These are phyloP conservation scores for Leucocoprinus leucothites DNA, from an alignment of 768 basidiomycete species.

Conservation along the genomic window DNA sequence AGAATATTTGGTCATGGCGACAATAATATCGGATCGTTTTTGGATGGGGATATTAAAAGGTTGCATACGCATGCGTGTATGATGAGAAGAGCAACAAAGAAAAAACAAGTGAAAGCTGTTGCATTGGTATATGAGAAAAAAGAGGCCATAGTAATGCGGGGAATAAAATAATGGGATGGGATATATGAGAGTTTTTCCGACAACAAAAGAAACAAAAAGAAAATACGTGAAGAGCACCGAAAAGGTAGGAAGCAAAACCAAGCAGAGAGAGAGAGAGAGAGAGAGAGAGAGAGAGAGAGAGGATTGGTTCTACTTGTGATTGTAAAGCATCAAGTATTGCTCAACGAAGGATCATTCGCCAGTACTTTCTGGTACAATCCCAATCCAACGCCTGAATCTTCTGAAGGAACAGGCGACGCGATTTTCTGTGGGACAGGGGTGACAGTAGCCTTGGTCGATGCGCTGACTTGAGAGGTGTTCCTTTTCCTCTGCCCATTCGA, in stretches of 20 bases:
- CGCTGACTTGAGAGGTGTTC: slow-evolving; percentile 71
- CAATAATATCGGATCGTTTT: slow-evolving; percentile 4
- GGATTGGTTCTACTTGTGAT: slow-evolving; percentile 15
- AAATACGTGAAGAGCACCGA: slow-evolving; percentile 8
- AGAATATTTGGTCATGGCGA: background rate
- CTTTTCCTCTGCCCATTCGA: slow-evolving; percentile 52
- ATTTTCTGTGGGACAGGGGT: slow-evolving; percentile 40
- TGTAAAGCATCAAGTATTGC: slow-evolving; percentile 19
- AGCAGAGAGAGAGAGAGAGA: slow-evolving; percentile 4
- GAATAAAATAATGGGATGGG: slow-evolving; percentile 16
- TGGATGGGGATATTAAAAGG: slow-evolving; percentile 2
- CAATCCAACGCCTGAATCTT: slow-evolving; percentile 68
- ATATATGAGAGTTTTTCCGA: slow-evolving; percentile 20
- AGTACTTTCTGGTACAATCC: slow-evolving; percentile 81
- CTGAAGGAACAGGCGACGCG: slow-evolving; percentile 71
- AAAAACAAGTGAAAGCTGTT: slow-evolving; percentile 17
- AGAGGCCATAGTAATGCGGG: slow-evolving; percentile 17
- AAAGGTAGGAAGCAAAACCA: slow-evolving; percentile 1
- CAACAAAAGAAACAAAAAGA: slow-evolving; percentile 16
- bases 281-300: slow-evolving; percentile 25
- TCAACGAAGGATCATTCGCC: slow-evolving; percentile 70
- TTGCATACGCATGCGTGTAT: slow-evolving; percentile 14
- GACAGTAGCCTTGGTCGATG: slow-evolving; percentile 43
- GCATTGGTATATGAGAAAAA: slow-evolving; percentile 21
- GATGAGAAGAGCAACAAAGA: slow-evolving; percentile 14